Evolutionary conservation across 179 eudicot genomes (phyloP).

Genomic region (Drosera spatulata): DNA sequence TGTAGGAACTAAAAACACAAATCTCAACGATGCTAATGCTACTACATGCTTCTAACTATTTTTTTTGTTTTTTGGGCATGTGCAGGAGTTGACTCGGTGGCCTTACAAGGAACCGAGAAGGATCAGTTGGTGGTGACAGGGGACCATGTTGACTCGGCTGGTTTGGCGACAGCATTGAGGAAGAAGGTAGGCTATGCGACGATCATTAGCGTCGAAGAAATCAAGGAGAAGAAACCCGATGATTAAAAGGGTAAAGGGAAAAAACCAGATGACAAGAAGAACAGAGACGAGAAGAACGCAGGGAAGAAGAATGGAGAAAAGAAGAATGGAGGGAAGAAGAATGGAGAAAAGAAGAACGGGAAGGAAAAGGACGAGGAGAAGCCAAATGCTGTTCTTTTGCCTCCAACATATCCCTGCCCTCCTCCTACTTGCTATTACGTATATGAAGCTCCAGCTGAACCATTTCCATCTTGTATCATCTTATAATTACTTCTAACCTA

Average conservation of each 20-base stretch:
- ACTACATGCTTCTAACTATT: no score
- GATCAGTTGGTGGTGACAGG: conserved; percentile 9
- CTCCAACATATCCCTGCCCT: background rate
- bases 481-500: background rate
- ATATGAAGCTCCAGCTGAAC: no score
- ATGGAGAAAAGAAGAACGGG: background rate
- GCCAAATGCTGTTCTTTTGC: background rate
- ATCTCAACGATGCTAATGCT: no score
- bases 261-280: background rate
- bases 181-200: conserved; percentile 10
- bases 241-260: no score
- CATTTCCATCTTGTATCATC: background rate
- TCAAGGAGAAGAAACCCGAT: background rate
- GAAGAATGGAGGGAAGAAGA: no score
- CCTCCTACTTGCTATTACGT: background rate
- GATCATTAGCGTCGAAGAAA: background rate
- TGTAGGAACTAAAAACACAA: no score
- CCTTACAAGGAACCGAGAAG: conserved; percentile 2
- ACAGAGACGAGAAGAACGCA: background rate
- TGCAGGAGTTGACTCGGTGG: conserved; percentile 6
- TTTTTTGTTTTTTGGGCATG: no score
- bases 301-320: background rate
- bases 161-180: conserved; percentile 1
- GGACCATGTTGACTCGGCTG: conserved; percentile 2
- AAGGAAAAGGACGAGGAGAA: background rate